These are phyloP conservation scores for Hymenoscyphus albidus DNA, from an alignment of 2,329 filamentous ascomycete species.

Conservation along the genomic window DNA sequence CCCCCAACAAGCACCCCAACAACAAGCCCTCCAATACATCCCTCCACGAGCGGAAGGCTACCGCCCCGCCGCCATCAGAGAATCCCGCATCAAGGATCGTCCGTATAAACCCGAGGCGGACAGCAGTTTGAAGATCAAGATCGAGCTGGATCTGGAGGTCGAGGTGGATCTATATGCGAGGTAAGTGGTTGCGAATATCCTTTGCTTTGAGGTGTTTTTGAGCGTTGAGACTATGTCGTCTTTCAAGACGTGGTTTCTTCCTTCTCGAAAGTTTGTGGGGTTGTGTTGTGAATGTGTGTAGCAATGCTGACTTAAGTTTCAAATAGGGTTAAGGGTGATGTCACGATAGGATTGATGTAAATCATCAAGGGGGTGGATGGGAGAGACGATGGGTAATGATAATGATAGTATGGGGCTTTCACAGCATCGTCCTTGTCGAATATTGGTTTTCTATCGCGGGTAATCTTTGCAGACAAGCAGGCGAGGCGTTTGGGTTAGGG, in stretches of 20 bases:
- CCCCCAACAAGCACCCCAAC: constrained; percentile 2
- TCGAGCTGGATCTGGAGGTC: constrained; percentile 25
- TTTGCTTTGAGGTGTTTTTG: too few species aligned
- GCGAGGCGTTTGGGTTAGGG: not conserved
- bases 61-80: constrained; percentile 15
- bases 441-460: not conserved
- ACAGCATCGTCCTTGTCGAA: not conserved
- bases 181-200: too few species aligned
- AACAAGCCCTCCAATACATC: not conserved
- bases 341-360: not conserved
- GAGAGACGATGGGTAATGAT: not conserved
- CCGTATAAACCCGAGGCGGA: constrained; percentile 11
- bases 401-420: not conserved
- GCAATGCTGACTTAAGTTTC: too few species aligned
- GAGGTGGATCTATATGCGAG: constrained; percentile 15
- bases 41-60: constrained; percentile 8
- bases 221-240: too few species aligned
- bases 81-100: constrained; percentile 24
- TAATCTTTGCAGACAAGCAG: not conserved
- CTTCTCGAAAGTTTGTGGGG: too few species aligned
- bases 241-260: too few species aligned
- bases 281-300: too few species aligned
- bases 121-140: constrained; percentile 23
- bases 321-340: not conserved
- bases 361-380: not conserved